Evolutionary conservation across 345 rosid genomes (phyloP).

Genomic region (Eucalyptus pauciflora): DNA sequence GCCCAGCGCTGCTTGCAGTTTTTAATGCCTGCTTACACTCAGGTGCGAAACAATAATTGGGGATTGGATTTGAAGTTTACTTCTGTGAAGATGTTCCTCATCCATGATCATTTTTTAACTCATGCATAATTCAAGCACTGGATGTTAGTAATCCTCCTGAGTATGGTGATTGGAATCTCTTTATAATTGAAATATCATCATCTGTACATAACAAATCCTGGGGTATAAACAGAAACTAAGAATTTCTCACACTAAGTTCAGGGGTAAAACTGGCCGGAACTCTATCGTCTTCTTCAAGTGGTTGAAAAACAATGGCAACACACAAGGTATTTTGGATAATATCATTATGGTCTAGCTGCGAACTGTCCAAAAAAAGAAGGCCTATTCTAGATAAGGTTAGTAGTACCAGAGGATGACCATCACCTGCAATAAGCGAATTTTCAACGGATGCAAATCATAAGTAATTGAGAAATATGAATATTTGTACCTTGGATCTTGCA

Average conservation of each 20-base stretch:
- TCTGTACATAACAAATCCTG: not conserved
- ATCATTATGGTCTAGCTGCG: not conserved
- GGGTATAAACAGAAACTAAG: not conserved
- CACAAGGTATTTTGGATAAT: not conserved
- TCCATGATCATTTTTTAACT: not conserved
- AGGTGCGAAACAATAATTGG: conserved; percentile 16
- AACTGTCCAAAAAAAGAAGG: not conserved
- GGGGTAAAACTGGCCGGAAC: not conserved
- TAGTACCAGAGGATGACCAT: not conserved
- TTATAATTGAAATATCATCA: not conserved
- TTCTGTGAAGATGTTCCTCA: not conserved
- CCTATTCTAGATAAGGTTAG: not conserved
- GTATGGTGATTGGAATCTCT: not conserved
- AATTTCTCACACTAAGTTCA: not conserved
- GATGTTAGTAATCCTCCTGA: not conserved
- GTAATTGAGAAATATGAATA: not conserved
- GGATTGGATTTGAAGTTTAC: not conserved
- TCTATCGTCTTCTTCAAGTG: not conserved
- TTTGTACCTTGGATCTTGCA: not conserved
- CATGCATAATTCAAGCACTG: not conserved
- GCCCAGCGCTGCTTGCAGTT: conserved; percentile 64
- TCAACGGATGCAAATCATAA: not conserved
- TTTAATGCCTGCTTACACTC: conserved; percentile 41
- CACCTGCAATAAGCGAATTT: not conserved
- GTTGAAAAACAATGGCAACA: not conserved